Evolutionary conservation across 1,139 yeast genomes (phyloP).

Genomic region (Blastobotrys illinoisensis): DNA sequence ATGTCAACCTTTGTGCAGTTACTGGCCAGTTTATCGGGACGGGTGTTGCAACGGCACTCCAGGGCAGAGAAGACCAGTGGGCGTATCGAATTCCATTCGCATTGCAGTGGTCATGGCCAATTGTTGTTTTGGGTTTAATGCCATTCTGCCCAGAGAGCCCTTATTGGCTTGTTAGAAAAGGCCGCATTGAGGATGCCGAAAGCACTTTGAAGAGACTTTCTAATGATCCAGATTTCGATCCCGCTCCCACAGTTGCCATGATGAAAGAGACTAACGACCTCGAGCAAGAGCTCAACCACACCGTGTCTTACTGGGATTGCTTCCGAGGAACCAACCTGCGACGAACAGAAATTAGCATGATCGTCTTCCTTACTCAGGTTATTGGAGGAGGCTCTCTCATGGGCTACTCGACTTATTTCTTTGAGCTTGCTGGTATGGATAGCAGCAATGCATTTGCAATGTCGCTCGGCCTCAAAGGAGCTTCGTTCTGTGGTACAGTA

Average conservation of each 20-base stretch:
- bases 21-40: conserved; percentile 40
- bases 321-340: conserved; percentile 45
- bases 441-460: conserved; percentile 8
- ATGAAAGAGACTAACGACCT: conserved; percentile 42
- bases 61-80: conserved; percentile 20
- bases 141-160: conserved; percentile 47
- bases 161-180: conserved; percentile 45
- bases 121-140: conserved; percentile 46
- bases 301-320: conserved; percentile 41
- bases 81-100: conserved; percentile 46
- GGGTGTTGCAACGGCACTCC: conserved; percentile 31
- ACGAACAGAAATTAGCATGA: conserved; percentile 44
- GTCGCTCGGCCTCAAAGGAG: conserved; percentile 5
- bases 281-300: conserved; percentile 36
- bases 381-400: conserved; percentile 45
- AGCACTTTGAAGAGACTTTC: conserved; percentile 10
- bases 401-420: conserved; percentile 21
- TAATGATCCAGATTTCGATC: conserved; percentile 29
- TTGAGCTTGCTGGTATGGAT: conserved; percentile 17
- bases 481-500: conserved; percentile 47
- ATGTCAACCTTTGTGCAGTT: conserved; percentile 42
- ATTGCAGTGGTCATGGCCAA: conserved; percentile 59
- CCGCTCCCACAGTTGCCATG: conserved; percentile 36
- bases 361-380: conserved; percentile 20
- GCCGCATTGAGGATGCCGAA: conserved; percentile 29